phyloP scores from a whole-genome alignment of 352 stramenopile species.

The Thalassiosira oceanica region DNA sequence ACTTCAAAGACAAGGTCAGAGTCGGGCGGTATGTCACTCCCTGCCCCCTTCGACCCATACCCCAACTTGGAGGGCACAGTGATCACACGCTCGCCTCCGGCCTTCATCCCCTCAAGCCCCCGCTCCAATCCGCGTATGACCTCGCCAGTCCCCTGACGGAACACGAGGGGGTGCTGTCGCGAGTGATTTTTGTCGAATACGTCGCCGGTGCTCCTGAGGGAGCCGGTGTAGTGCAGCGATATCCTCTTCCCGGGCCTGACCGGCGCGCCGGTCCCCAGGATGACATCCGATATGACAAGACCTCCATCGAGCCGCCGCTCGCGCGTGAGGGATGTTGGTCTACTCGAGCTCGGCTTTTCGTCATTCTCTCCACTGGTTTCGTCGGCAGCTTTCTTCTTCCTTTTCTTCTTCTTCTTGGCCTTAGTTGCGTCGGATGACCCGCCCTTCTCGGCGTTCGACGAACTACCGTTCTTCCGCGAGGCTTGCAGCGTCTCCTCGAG shows the following conservation, averaged over 20 bases:
- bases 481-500: conserved; percentile 43
- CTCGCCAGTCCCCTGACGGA: conserved; percentile 55
- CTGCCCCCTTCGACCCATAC: conserved; percentile 54
- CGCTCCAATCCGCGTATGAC: conserved; percentile 63
- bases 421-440: neutral
- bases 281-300: conserved; percentile 45
- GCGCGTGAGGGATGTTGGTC: conserved; percentile 35
- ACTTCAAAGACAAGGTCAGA: conserved; percentile 54
- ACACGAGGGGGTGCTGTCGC: conserved; percentile 45
- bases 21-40: conserved; percentile 38
- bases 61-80: conserved; percentile 44
- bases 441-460: neutral
- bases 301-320: conserved; percentile 42
- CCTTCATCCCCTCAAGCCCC: conserved; percentile 62
- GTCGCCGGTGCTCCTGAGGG: conserved; percentile 29
- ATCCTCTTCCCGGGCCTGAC: conserved; percentile 39
- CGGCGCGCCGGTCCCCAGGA: conserved; percentile 36
- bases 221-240: conserved; percentile 48
- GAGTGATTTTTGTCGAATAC: conserved; percentile 59
- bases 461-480: conserved; percentile 9
- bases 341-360: conserved; percentile 6
- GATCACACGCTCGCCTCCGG: conserved; percentile 49
- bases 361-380: neutral
- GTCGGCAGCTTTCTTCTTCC: conserved; percentile 17
- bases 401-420: conserved; percentile 45